Percentiles rank a stretch among this genome's conserved stretches.
These are phyloP conservation scores for Scutellaria galericulata DNA, from an alignment of 257 asterid genomes.

Conservation along the genomic window DNA sequence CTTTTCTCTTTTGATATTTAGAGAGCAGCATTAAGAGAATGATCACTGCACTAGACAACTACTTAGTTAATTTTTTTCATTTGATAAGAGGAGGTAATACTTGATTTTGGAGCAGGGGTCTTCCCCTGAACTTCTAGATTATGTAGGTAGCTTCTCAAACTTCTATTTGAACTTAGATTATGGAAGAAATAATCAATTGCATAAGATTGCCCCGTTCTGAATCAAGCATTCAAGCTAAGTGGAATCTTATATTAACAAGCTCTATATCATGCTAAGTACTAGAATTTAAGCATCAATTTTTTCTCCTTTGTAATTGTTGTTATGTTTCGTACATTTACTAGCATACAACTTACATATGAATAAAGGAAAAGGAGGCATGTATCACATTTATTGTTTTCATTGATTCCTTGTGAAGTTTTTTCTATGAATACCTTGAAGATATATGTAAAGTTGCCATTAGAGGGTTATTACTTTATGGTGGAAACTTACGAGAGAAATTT, in stretches of 20 bases:
- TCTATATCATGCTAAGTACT: slow-evolving; percentile 14
- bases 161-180: background rate
- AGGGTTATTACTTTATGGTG: background rate
- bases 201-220: background rate
- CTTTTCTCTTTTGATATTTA: slow-evolving; percentile 1
- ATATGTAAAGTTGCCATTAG: background rate
- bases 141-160: background rate
- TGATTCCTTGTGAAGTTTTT: background rate
- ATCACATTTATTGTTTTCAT: background rate
- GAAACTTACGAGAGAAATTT: slow-evolving; percentile 2
- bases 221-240: too few relatives aligned
- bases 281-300: background rate
- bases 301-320: background rate
- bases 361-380: slow-evolving; percentile 1
- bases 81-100: background rate
- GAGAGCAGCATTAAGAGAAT: slow-evolving; percentile 8
- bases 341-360: background rate
- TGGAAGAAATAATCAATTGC: background rate
- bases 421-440: slow-evolving; percentile 15
- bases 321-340: background rate
- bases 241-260: background rate
- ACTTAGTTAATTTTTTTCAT: background rate
- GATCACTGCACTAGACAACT: background rate
- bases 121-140: background rate
- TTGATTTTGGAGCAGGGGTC: slow-evolving; percentile 3